phyloP scores from a whole-genome alignment of 2,329 filamentous ascomycete species.

The Monosporascus sp. region DNA sequence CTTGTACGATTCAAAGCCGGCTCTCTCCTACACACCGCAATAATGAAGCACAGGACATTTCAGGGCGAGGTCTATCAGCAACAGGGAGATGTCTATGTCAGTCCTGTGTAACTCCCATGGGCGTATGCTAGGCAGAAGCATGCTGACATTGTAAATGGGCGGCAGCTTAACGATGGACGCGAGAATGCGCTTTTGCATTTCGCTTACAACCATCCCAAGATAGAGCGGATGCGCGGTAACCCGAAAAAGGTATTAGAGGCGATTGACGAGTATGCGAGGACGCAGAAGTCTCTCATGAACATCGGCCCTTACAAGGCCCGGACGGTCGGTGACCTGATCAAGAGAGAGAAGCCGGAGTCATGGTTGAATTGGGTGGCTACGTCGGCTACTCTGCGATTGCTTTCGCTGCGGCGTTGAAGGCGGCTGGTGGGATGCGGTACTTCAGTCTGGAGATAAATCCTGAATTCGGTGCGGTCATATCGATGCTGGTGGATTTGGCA shows the following conservation, averaged over 20 bases:
- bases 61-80: conserved; percentile 34
- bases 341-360: conserved; percentile 59
- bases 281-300: conserved; percentile 72
- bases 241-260: conserved; percentile 59
- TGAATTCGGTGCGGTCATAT: conserved; percentile 66
- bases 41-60: conserved; percentile 20
- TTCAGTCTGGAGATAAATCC: conserved; percentile 69
- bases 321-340: conserved; percentile 65
- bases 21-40: neutral
- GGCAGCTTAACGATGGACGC: conserved; percentile 61
- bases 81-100: conserved; percentile 36
- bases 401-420: conserved; percentile 62
- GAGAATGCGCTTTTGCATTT: conserved; percentile 70
- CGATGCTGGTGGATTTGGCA: conserved; percentile 65
- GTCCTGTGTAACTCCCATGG: conserved; percentile 1
- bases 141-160: neutral
- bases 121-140: neutral
- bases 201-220: conserved; percentile 55
- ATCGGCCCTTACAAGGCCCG: conserved; percentile 70
- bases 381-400: conserved; percentile 77
- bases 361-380: conserved; percentile 78
- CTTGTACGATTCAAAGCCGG: neutral
- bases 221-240: conserved; percentile 59
- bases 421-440: conserved; percentile 60
- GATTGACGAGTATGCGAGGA: conserved; percentile 65